Evolutionary conservation across 129 eudicot species (phyloP), one percentile per base, ranked within the genome.

Genomic region (Centrapalus pauciflorus): DNA sequence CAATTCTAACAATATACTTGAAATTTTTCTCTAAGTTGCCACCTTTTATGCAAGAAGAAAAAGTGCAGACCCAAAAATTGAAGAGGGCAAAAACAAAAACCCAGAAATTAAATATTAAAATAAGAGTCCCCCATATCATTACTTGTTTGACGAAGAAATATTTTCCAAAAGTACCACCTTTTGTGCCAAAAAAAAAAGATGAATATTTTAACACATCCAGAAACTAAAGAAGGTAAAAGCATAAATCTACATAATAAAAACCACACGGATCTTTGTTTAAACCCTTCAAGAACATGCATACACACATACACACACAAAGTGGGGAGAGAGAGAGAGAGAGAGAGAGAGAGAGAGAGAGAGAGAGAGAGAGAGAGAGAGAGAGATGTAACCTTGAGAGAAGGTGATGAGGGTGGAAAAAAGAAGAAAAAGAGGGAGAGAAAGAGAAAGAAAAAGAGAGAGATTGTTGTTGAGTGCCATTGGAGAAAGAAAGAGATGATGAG

Each of bases 301-400:
- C 16, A 61, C 0, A 46, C 7, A 33, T 7, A 60, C 0, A 25
- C 4, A 28, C 33, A 63, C 4, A 17, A 8, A 19, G 54, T 51
- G 41, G 9, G 16, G 28, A 32, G 8, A 10, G 40, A 68, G 55
- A 13, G 46, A 28, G 55, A 10, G 29, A 49, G 37, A 37, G 37
- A 33, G 61, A 55, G 0, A 35, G 54, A 54, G 19, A 12, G 0
- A 27, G 2, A 62, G 1, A 25, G 11, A 29, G 3, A 60, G 26
- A 23, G 14, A 51, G 16, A 29, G 23, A 17, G 17, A 4, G 54
- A 30, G 27, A 3, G 33, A 10, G 55, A 38, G 35, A 27, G 24
- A 40, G 14, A 11, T 24, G 58, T 61, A 69, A 88, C 96, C 96
- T 88, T 80, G 96, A 71, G 61, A 59, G 61, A 59, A 58, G 67